These are phyloP conservation scores for Curvularia verruculosa DNA, from an alignment of 2,329 filamentous ascomycete species.

Conservation along the genomic window DNA sequence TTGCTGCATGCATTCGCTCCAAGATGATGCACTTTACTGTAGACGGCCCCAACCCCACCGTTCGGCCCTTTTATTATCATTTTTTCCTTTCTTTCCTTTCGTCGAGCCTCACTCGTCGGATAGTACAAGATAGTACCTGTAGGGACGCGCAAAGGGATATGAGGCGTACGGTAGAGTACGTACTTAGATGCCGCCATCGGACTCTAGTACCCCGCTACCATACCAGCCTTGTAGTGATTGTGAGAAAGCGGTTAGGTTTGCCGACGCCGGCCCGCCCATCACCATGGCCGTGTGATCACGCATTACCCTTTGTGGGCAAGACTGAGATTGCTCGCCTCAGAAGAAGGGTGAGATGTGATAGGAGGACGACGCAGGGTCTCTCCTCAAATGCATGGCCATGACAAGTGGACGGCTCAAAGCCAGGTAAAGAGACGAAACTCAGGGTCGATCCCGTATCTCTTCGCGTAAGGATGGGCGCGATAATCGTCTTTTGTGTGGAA, in stretches of 20 bases:
- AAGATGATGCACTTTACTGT: background rate
- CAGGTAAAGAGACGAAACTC: constrained; percentile 3
- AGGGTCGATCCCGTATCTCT: background rate
- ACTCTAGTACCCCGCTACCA: constrained; percentile 4
- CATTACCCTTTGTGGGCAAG: constrained; percentile 10
- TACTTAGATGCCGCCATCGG: constrained; percentile 1
- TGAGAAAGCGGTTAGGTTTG: constrained; percentile 5
- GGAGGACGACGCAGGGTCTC: constrained; percentile 7
- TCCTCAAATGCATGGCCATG: constrained; percentile 6
- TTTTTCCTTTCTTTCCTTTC: background rate
- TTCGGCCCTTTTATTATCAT: constrained; percentile 16
- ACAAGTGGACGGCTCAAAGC: constrained; percentile 10
- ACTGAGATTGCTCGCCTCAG: constrained; percentile 5
- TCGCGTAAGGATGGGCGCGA: constrained; percentile 1
- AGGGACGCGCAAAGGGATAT: background rate
- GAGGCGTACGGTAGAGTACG: background rate
- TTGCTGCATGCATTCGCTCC: background rate
- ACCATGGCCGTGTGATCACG: constrained; percentile 14
- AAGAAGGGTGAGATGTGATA: constrained; percentile 1
- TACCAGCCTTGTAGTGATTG: constrained; percentile 1
- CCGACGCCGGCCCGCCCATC: constrained; percentile 9
- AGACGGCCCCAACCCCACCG: constrained; percentile 3
- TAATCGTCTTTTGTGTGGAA: background rate
- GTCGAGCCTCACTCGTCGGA: constrained; percentile 5
- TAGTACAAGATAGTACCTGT: background rate